Evolutionary conservation across 257 asterid genomes (phyloP).

Genomic region (Penstemon eatonii): DNA sequence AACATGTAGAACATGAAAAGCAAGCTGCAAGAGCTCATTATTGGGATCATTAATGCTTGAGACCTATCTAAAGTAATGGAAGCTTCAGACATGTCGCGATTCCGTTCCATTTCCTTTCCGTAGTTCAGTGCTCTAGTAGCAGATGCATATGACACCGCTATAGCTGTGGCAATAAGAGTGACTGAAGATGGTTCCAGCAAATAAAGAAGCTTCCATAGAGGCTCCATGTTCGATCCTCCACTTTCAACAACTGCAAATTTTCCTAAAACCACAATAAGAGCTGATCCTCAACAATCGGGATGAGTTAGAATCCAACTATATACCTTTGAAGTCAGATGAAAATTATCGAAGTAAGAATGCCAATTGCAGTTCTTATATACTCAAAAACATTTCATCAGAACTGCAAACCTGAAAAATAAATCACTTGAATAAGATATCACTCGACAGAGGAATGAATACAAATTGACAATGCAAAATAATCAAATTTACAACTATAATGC

Average conservation of each 20-base stretch:
- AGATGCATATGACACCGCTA: slow-evolving; percentile 75
- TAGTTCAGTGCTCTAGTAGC: slow-evolving; percentile 83
- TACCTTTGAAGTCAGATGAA: background rate
- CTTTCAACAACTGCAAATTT: slow-evolving; percentile 8
- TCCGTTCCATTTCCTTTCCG: slow-evolving; percentile 93
- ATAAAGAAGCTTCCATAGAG: slow-evolving; percentile 70
- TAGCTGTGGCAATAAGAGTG: slow-evolving; percentile 75
- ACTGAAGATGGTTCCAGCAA: slow-evolving; percentile 82
- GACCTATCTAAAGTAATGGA: slow-evolving; percentile 89
- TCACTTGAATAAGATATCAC: slow-evolving; percentile 14
- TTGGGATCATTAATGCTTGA: slow-evolving; percentile 91
- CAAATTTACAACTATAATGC: slow-evolving; percentile 4
- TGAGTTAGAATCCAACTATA: slow-evolving; percentile 3
- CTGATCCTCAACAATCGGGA: slow-evolving; percentile 12
- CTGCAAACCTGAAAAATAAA: slow-evolving; percentile 32
- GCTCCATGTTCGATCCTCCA: slow-evolving; percentile 50
- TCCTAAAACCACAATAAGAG: slow-evolving; percentile 16
- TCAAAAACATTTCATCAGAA: slow-evolving; percentile 10
- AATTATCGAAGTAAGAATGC: background rate
- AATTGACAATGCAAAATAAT: slow-evolving; percentile 10
- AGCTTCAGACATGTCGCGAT: slow-evolving; percentile 83
- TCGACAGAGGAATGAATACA: slow-evolving; percentile 10
- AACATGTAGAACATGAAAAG: slow-evolving; percentile 94
- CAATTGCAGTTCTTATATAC: slow-evolving; percentile 9
- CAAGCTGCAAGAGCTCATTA: slow-evolving; percentile 96